phyloP scores from a whole-genome alignment of 2,329 filamentous ascomycete species.

The Cytospora piceicola region DNA sequence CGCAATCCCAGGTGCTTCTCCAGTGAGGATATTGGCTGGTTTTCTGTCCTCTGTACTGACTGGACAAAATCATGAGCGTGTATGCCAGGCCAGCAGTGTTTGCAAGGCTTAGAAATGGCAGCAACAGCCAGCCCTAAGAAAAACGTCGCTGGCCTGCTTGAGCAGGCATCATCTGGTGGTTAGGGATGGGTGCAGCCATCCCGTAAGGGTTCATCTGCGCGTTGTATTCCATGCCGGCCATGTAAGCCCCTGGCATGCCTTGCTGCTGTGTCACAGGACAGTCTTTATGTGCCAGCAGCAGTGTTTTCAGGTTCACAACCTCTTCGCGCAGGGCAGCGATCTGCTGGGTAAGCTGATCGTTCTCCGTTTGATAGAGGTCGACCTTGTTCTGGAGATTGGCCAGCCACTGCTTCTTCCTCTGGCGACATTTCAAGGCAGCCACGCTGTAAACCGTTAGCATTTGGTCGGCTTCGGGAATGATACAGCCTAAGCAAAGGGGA shows the following conservation, averaged over 20 bases:
- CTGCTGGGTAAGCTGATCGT: constrained; percentile 82
- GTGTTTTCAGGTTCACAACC: constrained; percentile 90
- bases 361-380: constrained; percentile 89
- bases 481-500: background rate
- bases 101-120: background rate
- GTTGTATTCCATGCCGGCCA: constrained; percentile 58
- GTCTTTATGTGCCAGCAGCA: constrained; percentile 93
- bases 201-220: constrained; percentile 63
- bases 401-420: constrained; percentile 99
- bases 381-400: constrained; percentile 94
- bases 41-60: background rate
- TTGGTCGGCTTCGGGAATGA: background rate
- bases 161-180: constrained; percentile 59
- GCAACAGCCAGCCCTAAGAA: constrained; percentile 47
- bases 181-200: constrained; percentile 57
- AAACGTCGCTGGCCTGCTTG: constrained; percentile 60
- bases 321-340: constrained; percentile 88
- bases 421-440: constrained; percentile 93
- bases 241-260: constrained; percentile 64
- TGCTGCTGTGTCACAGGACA: constrained; percentile 91
- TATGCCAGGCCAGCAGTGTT: background rate
- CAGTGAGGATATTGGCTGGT: background rate
- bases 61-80: background rate
- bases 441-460: constrained; percentile 60
- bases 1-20: background rate